phyloP scores from a whole-genome alignment of 148 eudicot species.

The Rhododendron henanense region DNA sequence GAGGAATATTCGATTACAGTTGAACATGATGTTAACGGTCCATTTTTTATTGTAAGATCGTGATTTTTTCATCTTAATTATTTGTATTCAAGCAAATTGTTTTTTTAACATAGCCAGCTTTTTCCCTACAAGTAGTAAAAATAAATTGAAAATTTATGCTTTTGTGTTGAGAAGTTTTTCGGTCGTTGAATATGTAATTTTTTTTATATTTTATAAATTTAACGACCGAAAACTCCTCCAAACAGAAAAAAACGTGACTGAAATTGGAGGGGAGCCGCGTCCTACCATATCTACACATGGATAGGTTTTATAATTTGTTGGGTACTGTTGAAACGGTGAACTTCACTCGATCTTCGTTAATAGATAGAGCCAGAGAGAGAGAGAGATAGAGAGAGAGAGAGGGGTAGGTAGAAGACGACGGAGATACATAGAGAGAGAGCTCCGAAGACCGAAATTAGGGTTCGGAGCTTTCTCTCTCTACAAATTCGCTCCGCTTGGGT shows the following conservation, averaged over 20 bases:
- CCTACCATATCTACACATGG: neutral
- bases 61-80: too few relatives aligned
- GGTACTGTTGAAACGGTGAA: neutral
- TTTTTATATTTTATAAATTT: too few relatives aligned
- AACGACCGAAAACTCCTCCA: rapidly evolving
- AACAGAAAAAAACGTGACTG: too few relatives aligned
- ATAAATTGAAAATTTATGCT: too few relatives aligned
- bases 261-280: neutral
- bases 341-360: conserved; percentile 5
- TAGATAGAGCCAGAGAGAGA: neutral
- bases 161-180: rapidly evolving
- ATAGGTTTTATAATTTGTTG: neutral
- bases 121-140: too few relatives aligned
- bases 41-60: too few relatives aligned
- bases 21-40: too few relatives aligned
- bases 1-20: too few relatives aligned
- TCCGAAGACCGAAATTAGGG: neutral
- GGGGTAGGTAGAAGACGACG: neutral
- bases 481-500: neutral
- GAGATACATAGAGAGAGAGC: conserved; percentile 5
- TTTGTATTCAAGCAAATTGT: too few relatives aligned
- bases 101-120: too few relatives aligned
- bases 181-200: too few relatives aligned
- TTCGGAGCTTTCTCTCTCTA: neutral
- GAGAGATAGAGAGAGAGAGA: neutral